These are phyloP conservation scores for Puccinellia tenuiflora DNA, from an alignment of 176 grass and related monocot species.

Conservation along the genomic window DNA sequence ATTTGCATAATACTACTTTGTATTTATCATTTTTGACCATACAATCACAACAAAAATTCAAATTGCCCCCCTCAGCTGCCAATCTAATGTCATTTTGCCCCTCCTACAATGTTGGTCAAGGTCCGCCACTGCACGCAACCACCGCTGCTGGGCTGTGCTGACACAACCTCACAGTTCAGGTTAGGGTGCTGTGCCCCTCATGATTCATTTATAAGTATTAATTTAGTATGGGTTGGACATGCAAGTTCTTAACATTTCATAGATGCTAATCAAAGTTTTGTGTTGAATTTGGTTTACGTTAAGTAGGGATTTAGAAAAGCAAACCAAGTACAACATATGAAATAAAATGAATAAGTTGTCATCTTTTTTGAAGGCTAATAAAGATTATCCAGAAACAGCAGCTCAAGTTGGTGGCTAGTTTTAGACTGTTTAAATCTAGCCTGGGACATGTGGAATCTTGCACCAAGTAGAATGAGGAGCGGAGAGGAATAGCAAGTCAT, in stretches of 20 bases:
- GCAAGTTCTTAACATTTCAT: background rate
- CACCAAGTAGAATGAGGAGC: background rate
- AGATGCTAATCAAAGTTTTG: background rate
- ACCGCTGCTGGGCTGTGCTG: background rate
- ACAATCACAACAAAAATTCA: too few relatives aligned
- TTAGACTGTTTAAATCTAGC: background rate
- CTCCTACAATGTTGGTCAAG: too few relatives aligned
- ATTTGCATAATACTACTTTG: too few relatives aligned
- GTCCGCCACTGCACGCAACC: too few relatives aligned
- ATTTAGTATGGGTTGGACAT: background rate
- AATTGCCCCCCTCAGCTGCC: too few relatives aligned
- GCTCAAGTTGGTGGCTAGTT: background rate
- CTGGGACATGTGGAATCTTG: too few relatives aligned
- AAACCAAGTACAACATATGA: background rate
- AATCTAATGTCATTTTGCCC: too few relatives aligned
- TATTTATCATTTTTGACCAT: too few relatives aligned
- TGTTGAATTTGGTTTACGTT: background rate
- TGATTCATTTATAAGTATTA: background rate
- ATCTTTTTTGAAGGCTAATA: background rate
- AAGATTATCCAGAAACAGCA: background rate
- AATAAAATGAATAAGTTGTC: background rate
- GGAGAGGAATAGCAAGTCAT: conserved; percentile 12
- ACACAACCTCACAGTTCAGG: background rate
- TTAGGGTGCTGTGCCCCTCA: background rate
- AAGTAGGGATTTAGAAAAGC: background rate